Conservation (phyloP, 768 basidiomycete genomes). For the Kondoa subrosea region DNA sequence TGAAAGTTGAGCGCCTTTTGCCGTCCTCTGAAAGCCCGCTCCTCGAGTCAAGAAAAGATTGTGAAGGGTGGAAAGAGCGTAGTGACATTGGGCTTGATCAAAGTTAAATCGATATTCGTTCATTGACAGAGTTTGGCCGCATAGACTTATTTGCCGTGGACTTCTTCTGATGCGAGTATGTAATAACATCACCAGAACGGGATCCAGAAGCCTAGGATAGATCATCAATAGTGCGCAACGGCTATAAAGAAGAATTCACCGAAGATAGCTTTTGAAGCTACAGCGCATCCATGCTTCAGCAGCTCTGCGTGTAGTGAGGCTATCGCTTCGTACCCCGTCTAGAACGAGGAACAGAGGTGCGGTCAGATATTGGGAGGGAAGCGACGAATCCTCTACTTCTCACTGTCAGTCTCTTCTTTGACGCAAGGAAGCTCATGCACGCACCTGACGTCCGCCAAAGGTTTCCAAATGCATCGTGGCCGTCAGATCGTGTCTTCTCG, state of each 20-base stretch:
- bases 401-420: not conserved
- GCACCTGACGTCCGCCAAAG: constrained; percentile 77
- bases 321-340: constrained; percentile 59
- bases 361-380: constrained; percentile 68
- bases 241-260: constrained; percentile 38
- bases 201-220: constrained; percentile 60
- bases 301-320: constrained; percentile 54
- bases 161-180: constrained; percentile 50
- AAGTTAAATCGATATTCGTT: constrained; percentile 56
- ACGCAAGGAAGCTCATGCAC: constrained; percentile 19
- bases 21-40: constrained; percentile 64
- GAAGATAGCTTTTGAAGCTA: constrained; percentile 72
- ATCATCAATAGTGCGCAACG: constrained; percentile 2
- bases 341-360: constrained; percentile 74
- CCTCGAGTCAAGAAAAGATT: constrained; percentile 73
- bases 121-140: constrained; percentile 49
- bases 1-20: constrained; percentile 47
- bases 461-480: constrained; percentile 76
- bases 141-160: constrained; percentile 40
- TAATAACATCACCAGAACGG: constrained; percentile 58
- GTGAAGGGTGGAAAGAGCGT: constrained; percentile 60
- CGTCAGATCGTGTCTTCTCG: constrained; percentile 38
- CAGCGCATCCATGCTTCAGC: constrained; percentile 98
- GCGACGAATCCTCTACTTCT: constrained; percentile 51
- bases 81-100: constrained; percentile 54